Conservation (phyloP, 495 filamentous ascomycete species). For the Amphirosellinia nigrospora region DNA sequence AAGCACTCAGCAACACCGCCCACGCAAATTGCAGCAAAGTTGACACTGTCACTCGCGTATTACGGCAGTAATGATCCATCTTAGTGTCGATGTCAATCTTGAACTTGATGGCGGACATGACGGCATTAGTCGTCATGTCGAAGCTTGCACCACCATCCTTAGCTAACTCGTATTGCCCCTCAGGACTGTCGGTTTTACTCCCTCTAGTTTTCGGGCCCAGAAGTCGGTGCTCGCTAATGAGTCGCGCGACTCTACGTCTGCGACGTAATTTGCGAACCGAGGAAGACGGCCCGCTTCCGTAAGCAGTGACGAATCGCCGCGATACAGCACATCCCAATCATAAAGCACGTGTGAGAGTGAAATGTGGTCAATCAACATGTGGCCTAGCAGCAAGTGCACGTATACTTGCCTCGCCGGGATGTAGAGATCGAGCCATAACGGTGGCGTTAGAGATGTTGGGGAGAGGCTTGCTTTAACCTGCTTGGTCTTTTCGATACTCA, state of each 20-base stretch:
- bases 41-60: constrained; percentile 55
- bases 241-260: constrained; percentile 12
- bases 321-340: constrained; percentile 9
- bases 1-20: constrained; percentile 58
- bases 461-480: constrained; percentile 9
- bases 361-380: constrained; percentile 14
- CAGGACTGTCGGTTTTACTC: constrained; percentile 8
- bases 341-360: constrained; percentile 16
- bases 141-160: background rate
- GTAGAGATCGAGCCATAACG: constrained; percentile 10
- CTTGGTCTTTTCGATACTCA: background rate
- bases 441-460: background rate
- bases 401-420: constrained; percentile 9
- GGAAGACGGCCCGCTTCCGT: background rate
- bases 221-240: background rate
- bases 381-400: constrained; percentile 13
- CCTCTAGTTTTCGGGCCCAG: background rate
- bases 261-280: background rate
- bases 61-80: constrained; percentile 46
- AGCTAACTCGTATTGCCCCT: no score
- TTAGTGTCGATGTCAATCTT: constrained; percentile 5
- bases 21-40: constrained; percentile 61
- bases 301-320: background rate
- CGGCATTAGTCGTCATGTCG: background rate
- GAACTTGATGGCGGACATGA: constrained; percentile 2